Percentiles rank a stretch among this genome's conserved stretches.
Evolutionary conservation across 305 asterid genomes (phyloP).

Genomic region (Vinca major): DNA sequence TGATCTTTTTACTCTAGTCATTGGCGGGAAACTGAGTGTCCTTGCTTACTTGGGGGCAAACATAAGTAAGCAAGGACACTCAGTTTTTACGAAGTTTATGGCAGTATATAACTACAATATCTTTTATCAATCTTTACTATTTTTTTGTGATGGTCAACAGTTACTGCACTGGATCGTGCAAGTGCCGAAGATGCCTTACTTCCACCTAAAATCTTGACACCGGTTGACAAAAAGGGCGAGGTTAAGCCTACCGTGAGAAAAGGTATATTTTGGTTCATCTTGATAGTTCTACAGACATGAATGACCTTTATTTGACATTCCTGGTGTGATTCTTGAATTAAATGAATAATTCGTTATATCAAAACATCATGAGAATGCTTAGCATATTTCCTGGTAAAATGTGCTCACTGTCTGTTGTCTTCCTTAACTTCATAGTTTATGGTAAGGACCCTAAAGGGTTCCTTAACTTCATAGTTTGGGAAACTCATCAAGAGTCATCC

Average conservation of each 20-base stretch:
- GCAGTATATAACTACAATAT: background rate
- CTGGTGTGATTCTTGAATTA: background rate
- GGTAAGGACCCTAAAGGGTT: background rate
- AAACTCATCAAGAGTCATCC: background rate
- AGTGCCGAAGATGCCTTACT: conserved; percentile 60
- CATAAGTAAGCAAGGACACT: background rate
- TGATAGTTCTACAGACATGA: background rate
- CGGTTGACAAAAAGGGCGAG: conserved; percentile 28
- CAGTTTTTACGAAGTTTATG: background rate
- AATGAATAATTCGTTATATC: background rate
- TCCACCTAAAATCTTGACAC: conserved; percentile 55
- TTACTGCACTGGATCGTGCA: conserved; percentile 74
- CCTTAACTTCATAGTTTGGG: background rate
- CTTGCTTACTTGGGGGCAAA: background rate
- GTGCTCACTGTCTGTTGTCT: background rate
- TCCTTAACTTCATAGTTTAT: background rate
- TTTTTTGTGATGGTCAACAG: conserved; percentile 30
- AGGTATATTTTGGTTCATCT: conserved; percentile 37
- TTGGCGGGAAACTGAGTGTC: background rate
- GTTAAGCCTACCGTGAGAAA: conserved; percentile 25
- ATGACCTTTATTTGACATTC: background rate
- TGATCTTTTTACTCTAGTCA: background rate
- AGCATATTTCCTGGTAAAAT: background rate
- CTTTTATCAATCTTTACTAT: conserved; percentile 7
- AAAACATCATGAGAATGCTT: background rate